Base-by-base conservation (phyloP, 1,139 yeast genomes). In the Eremothecium gossypii region DNA sequence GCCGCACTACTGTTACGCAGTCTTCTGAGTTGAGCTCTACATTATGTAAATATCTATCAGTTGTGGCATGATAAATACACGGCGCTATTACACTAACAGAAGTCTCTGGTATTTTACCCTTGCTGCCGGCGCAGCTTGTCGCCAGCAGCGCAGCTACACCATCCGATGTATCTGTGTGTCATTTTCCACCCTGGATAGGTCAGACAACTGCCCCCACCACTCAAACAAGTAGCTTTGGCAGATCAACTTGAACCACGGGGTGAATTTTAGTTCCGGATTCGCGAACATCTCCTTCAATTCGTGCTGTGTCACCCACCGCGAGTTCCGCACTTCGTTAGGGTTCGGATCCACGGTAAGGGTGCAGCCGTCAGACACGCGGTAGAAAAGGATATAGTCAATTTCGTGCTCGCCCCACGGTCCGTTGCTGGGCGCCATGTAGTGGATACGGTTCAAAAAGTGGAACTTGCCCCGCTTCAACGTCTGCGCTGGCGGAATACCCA, bases 321-420 rank as follows among this genome's bases (percentile, higher is more conserved):
- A 68, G 60, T 84, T 96, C 60, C 79, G 79, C 41, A 91, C 96
- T 63, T 91, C 99, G 60, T 87, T 89, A 38, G 73, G 72, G 56
- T 79, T 82, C 33, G 81, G 76, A 10, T 63, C 53, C 17, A 64
- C 59, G 7, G 59, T 57, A 40, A 73, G 53, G 31, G 66, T 60
- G 33, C 76, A 65, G 35, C 64, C 64, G 36, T 87, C 79, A 49
- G 74, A 70, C 27, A 87, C 68, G 58, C 73, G 76, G 55, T 83
- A 79, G 49, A 91, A 79, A 57, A 93, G 72, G 53, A 91, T 93
- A 65, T 91, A 91, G 65, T 91, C 99, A 51, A 91, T 83, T 65
- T 91, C 98, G 60, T 91, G 98, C 63, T 91, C 98, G 40, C 97
- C 98, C 98, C 98, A 91, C 45, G 77, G 74, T 26, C 85, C 87